Evolutionary conservation across 1,284 basidiomycete species (phyloP).

Genomic region (Porogramme epimiltina): DNA sequence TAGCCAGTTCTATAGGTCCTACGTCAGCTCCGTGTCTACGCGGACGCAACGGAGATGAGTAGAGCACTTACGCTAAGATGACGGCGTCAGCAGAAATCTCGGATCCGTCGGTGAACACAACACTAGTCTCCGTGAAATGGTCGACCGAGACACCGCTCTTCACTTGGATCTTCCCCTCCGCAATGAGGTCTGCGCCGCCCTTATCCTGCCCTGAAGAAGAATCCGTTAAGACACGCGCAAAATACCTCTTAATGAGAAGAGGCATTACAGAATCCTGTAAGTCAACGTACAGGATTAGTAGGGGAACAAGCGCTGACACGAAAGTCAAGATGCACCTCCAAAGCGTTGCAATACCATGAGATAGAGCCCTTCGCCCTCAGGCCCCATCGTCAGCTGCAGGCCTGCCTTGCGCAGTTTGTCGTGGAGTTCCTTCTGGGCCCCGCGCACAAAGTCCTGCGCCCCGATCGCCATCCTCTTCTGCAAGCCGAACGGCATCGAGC

Average conservation of each 20-base stretch:
- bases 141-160: slow-evolving; percentile 61
- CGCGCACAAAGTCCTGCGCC: slow-evolving; percentile 26
- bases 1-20: slow-evolving; percentile 37
- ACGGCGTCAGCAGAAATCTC: slow-evolving; percentile 67
- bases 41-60: not conserved
- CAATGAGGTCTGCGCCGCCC: slow-evolving; percentile 49
- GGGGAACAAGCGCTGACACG: not conserved
- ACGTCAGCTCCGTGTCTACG: not conserved
- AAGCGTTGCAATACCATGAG: slow-evolving; percentile 38
- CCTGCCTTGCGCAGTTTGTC: slow-evolving; percentile 59
- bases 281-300: not conserved
- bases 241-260: too few species aligned
- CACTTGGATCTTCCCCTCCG: slow-evolving; percentile 70
- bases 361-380: slow-evolving; percentile 54
- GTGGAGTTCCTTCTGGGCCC: slow-evolving; percentile 45
- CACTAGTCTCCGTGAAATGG: slow-evolving; percentile 49
- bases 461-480: slow-evolving; percentile 32
- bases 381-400: slow-evolving; percentile 57
- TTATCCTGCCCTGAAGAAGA: slow-evolving; percentile 36
- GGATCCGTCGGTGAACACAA: slow-evolving; percentile 66
- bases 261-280: slow-evolving; percentile 19
- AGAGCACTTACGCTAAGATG: slow-evolving; percentile 50
- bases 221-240: not conserved
- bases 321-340: slow-evolving; percentile 32
- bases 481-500: slow-evolving; percentile 41